These are phyloP conservation scores for Penicillium chermesinum DNA, from an alignment of 495 filamentous ascomycete species.

Conservation along the genomic window DNA sequence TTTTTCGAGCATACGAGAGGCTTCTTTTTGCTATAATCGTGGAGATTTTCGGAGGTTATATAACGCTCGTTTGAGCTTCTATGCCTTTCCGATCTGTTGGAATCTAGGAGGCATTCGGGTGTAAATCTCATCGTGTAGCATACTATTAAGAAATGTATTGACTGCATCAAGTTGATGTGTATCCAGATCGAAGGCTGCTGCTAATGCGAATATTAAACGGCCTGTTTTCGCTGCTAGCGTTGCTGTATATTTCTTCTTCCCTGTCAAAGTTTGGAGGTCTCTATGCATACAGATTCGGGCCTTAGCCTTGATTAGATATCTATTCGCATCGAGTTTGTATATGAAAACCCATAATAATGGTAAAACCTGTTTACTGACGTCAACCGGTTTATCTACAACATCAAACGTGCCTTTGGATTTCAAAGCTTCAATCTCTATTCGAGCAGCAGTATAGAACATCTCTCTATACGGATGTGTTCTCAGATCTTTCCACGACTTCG, in stretches of 20 bases:
- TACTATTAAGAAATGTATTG: constrained; percentile 9
- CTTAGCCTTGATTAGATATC: constrained; percentile 9
- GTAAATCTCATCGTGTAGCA: constrained; percentile 1
- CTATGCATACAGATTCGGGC: constrained; percentile 13
- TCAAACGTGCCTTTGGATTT: not conserved
- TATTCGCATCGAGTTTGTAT: constrained; percentile 14
- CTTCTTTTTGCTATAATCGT: constrained; percentile 19
- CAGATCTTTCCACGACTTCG: not conserved
- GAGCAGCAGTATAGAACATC: no score
- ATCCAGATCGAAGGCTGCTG: constrained; percentile 7
- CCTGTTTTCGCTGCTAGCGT: constrained; percentile 6
- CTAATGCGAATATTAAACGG: constrained; percentile 3
- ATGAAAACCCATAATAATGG: constrained; percentile 13
- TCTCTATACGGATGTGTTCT: not conserved
- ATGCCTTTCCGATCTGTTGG: not conserved
- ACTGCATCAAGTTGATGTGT: constrained; percentile 3
- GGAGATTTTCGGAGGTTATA: constrained; percentile 22
- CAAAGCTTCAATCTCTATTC: not conserved
- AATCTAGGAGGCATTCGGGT: constrained; percentile 4
- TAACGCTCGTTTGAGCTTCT: constrained; percentile 9
- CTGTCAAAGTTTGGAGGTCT: constrained; percentile 4
- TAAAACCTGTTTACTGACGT: constrained; percentile 3
- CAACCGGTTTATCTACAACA: not conserved
- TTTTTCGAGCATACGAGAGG: constrained; percentile 8
- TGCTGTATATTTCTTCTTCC: constrained; percentile 6